These are phyloP conservation scores for Volvox africanus DNA, from an alignment of 139 green algal species.

Conservation along the genomic window DNA sequence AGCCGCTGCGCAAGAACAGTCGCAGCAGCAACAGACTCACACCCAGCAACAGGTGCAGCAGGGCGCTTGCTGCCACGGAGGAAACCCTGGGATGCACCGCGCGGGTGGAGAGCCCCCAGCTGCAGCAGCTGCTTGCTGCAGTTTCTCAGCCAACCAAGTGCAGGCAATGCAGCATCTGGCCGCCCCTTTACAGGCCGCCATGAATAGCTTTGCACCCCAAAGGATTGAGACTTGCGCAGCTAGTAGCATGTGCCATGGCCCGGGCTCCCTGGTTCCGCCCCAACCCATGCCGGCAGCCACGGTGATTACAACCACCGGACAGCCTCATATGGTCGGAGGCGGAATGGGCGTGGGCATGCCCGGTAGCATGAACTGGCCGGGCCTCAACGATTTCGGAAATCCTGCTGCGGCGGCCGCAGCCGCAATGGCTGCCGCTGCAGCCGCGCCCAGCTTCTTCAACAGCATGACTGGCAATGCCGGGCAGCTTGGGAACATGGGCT, in stretches of 20 bases:
- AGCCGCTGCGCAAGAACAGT: background rate
- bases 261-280: background rate
- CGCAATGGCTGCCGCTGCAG: background rate
- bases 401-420: background rate
- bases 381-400: background rate
- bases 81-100: background rate
- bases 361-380: background rate
- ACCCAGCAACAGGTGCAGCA: background rate
- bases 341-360: constrained; percentile 2
- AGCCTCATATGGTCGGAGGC: background rate
- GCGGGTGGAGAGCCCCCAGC: background rate
- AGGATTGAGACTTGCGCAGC: constrained; percentile 11
- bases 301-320: background rate
- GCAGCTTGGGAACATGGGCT: constrained; percentile 1
- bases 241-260: constrained; percentile 14
- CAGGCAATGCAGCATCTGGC: background rate
- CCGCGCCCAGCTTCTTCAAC: background rate
- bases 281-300: background rate
- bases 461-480: background rate
- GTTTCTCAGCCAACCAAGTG: background rate
- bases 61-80: background rate
- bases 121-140: constrained; percentile 35
- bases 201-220: background rate
- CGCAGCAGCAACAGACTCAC: constrained; percentile 29
- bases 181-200: background rate